Evolutionary conservation across 2,329 filamentous ascomycete species (phyloP), one percentile per base, ranked within the genome.

Genomic region (Cladophialophora exuberans): DNA sequence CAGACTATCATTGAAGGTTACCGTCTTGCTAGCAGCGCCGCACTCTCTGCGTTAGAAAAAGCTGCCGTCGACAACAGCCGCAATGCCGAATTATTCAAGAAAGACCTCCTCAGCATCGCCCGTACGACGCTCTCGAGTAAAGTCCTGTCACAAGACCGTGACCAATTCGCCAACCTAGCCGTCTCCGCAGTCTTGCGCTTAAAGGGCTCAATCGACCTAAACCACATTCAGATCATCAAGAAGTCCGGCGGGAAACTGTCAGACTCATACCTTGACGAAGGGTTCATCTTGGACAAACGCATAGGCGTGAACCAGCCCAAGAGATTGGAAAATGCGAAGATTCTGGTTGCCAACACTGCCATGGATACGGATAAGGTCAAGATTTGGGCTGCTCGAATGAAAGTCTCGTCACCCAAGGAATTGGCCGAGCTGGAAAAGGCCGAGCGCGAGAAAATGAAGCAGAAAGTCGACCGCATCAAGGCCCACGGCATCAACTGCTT

Each of bases 291-390:
- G 51, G 94, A 99, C 79, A 99, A 99, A 83, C 96, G 93, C 79
- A 96, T 99, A 63, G 94, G 94, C 64, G 93, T 97, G 55, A 97
- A 97, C 79, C 94, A 99, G 75, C 94, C 94, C 51, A 97, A 97
- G 82, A 83, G 91, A 56, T 80, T 99, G 68, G 93, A 97, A 74
- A 97, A 99, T 73, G 94, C 93, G 64, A 99, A 97, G 80, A 99
- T 99, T 63, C 77, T 99, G 53, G 89, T 99, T 18, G 94, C 94
- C 62, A 99, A 99, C 78, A 99, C 94, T 7, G 89, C 92, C 10
- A 99, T 99, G 94, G 94, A 99, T 75, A 99, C 94, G 30, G 94
- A 99, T 78, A 99, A 99, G 82, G 90, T 99, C 79, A 99, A 99
- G 83, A 97, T 99, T 68, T 99, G 99, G 67, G 94, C 94, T 61